A percentile compares a stretch with the other conserved stretches of the same genome.
phyloP scores from a whole-genome alignment of 129 eudicot species.

The Flaveria trinervia region DNA sequence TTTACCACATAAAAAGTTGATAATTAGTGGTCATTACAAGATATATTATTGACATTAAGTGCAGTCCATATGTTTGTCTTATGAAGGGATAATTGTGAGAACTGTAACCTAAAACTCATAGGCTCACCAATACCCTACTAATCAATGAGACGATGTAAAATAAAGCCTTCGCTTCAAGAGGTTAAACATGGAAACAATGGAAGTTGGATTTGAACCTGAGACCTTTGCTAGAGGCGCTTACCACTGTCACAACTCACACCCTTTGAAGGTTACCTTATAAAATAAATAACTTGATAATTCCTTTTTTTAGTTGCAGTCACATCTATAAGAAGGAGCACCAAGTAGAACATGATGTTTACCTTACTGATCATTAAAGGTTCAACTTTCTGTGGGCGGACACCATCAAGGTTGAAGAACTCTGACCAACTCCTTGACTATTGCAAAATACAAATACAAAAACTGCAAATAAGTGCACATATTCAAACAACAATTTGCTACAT shows the following conservation, averaged over 20 bases:
- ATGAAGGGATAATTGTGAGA: neutral
- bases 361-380: slow-evolving; percentile 91
- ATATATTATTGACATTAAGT: neutral
- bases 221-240: neutral
- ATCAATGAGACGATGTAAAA: neutral
- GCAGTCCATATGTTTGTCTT: neutral
- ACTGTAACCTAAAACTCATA: neutral
- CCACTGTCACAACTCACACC: too few relatives aligned
- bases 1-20: neutral
- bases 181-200: neutral
- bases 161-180: neutral
- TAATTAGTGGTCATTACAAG: neutral
- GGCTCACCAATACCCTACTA: neutral
- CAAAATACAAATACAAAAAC: slow-evolving; percentile 12
- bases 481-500: slow-evolving; percentile 1
- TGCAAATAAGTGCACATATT: slow-evolving; percentile 1
- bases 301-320: too few relatives aligned
- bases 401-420: slow-evolving; percentile 87
- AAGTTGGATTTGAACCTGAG: neutral
- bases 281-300: too few relatives aligned
- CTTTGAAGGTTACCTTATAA: too few relatives aligned
- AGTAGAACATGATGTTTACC: slow-evolving; percentile 42
- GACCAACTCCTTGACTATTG: slow-evolving; percentile 72
- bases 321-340: neutral
- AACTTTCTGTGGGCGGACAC: slow-evolving; percentile 68